A percentile compares a stretch with the other conserved stretches of the same genome.
Conservation (phyloP, 1,284 basidiomycete genomes). For the Trametes pubescens region DNA sequence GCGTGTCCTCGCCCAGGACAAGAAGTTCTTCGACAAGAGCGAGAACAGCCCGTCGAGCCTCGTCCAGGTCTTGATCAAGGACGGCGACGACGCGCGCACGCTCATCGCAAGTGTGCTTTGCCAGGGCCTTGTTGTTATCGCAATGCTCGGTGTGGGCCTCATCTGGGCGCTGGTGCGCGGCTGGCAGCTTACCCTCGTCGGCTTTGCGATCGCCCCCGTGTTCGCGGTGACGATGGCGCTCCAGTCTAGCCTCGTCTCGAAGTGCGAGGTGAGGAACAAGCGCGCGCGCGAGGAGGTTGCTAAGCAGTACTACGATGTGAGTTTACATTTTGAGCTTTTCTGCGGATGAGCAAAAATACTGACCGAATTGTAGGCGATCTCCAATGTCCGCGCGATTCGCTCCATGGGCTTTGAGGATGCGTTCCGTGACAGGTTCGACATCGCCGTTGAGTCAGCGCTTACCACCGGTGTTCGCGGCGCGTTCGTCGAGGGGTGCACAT, state of each 20-base stretch:
- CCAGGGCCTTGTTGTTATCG: slow-evolving; percentile 74
- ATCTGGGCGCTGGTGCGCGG: slow-evolving; percentile 89
- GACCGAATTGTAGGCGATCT: slow-evolving; percentile 63
- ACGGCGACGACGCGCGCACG: slow-evolving; percentile 88
- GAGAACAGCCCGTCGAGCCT: slow-evolving; percentile 71
- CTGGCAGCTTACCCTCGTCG: slow-evolving; percentile 95
- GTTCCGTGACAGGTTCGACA: slow-evolving; percentile 76
- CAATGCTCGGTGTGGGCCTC: slow-evolving; percentile 87
- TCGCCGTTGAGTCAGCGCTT: slow-evolving; percentile 68
- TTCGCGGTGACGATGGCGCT: slow-evolving; percentile 80
- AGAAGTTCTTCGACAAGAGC: slow-evolving; percentile 86
- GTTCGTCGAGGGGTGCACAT: slow-evolving; percentile 85
- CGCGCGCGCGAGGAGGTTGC: slow-evolving; percentile 85
- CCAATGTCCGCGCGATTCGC: slow-evolving; percentile 88
- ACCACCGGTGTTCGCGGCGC: slow-evolving; percentile 78
- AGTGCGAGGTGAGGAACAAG: slow-evolving; percentile 86
- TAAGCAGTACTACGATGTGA: slow-evolving; percentile 86
- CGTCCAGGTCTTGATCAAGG: slow-evolving; percentile 88
- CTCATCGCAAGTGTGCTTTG: slow-evolving; percentile 81
- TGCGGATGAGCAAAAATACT: slow-evolving; percentile 1
- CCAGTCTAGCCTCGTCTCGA: slow-evolving; percentile 74
- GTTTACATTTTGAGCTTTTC: slow-evolving; percentile 34
- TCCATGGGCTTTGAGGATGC: slow-evolving; percentile 88
- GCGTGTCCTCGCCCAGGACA: slow-evolving; percentile 83
- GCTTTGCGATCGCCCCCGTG: slow-evolving; percentile 86